Evolutionary conservation across 2,329 filamentous ascomycete genomes (phyloP), one percentile per base, ranked within the genome.

Genomic region (Dichotomopilus funicola): DNA sequence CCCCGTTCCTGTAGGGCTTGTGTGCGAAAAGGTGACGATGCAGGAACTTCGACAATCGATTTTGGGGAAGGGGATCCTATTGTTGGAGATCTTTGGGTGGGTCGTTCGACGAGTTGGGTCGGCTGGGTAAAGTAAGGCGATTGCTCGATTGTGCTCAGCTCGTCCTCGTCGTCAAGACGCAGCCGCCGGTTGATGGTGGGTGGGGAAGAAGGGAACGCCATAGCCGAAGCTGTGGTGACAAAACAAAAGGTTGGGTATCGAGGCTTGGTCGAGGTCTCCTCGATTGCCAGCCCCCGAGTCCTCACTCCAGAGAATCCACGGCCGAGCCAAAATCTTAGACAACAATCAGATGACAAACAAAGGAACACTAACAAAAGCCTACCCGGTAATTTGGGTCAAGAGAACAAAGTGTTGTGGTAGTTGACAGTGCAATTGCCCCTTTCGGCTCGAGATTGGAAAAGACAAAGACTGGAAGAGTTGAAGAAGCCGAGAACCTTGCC

Each of bases 21-120:
- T 11, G 46, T 66, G 64, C 80, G 79, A 55, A 85, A 78, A 1
- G 91, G 91, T 1, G 92, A 96, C 3, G 91, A 96, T n/a, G 89
- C 89, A 35, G 87, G 85, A 3, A 96, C 91, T 69, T 96, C 91
- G 54, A 96, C 67, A 13, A 75, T 64, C 37, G 74, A 73, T 7
- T 74, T 73, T 0, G 79, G 78, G 6, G 77, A 75, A 31, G 72
- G 71, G 45, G 68, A 40, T 44, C 71, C 38, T 54, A 69, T 46
- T 43, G 64, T 48, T 46, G 61, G 53, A 11, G 57, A 55, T 48
- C 63, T 63, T 13, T 76, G 68, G 2, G 67, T 67, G 0, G 72
- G 70, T 3, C 72, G 71, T 49, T 71, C 69, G 19, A 79, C 66
- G 12, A 79, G 66, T 58, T 80, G 70, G 2, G 76, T 79, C 1